Evolutionary conservation across 2,329 filamentous ascomycete genomes (phyloP).

Genomic region (Huntiella abstrusa): DNA sequence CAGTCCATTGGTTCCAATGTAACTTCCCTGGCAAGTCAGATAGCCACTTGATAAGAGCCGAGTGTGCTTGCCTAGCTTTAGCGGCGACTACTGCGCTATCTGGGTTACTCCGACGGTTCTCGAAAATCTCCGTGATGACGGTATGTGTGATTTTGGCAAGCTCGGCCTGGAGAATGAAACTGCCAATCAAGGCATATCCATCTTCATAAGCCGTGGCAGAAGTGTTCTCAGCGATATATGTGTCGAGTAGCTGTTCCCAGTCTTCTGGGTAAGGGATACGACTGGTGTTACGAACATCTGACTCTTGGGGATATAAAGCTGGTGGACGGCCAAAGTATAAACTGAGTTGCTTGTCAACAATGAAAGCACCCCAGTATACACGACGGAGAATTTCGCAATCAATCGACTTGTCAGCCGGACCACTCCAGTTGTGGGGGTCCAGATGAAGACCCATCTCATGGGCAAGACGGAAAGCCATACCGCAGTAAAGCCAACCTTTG

Average conservation of each 20-base stretch:
- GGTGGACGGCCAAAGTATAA: conserved; percentile 32
- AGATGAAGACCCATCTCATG: conserved; percentile 34
- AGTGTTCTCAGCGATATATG: conserved; percentile 25
- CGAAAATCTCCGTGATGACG: conserved; percentile 31
- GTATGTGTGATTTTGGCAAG: conserved; percentile 29
- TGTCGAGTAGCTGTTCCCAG: conserved; percentile 28
- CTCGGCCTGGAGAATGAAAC: conserved; percentile 28
- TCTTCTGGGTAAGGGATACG: conserved; percentile 30
- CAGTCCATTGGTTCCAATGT: conserved; percentile 33
- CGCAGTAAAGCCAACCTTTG: conserved; percentile 32
- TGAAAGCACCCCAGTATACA: conserved; percentile 32
- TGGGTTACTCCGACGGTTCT: conserved; percentile 25
- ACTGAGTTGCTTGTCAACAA: conserved; percentile 31
- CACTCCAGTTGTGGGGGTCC: conserved; percentile 30
- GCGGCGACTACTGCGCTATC: conserved; percentile 23
- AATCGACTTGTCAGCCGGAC: conserved; percentile 20
- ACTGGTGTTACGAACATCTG: conserved; percentile 29
- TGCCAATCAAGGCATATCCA: conserved; percentile 24
- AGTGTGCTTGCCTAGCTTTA: conserved; percentile 27
- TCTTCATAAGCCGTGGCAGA: conserved; percentile 29
- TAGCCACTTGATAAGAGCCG: conserved; percentile 27
- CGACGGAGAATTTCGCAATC: conserved; percentile 30
- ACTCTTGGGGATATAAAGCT: conserved; percentile 28
- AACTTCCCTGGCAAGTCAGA: conserved; percentile 26
- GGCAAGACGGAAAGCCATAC: conserved; percentile 31